Evolutionary conservation across 208 protist species (phyloP).

Genomic region (Leishmania braziliensis): DNA sequence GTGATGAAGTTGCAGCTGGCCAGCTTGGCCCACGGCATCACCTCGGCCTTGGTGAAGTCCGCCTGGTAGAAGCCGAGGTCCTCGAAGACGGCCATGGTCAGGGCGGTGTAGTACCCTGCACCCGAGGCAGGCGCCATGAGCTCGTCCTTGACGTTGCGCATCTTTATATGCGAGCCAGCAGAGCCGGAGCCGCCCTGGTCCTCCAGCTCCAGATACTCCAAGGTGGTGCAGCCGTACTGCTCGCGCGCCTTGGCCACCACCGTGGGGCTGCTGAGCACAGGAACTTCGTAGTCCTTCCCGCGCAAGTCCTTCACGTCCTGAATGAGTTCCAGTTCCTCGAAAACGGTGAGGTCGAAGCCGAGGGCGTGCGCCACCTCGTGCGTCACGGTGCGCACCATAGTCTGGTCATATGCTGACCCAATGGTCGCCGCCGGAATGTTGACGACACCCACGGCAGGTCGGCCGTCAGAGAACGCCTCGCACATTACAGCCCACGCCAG

Average conservation of each 20-base stretch:
- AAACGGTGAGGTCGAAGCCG: conserved; percentile 53
- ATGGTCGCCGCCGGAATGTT: conserved; percentile 53
- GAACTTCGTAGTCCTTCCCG: conserved; percentile 25
- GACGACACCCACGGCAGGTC: conserved; percentile 41
- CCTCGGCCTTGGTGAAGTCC: conserved; percentile 65
- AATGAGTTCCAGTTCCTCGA: too few relatives aligned
- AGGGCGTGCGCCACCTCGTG: conserved; percentile 90
- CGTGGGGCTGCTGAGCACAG: conserved; percentile 35
- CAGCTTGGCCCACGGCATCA: conserved; percentile 72
- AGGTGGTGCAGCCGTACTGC: conserved; percentile 70
- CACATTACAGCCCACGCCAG: conserved; percentile 59
- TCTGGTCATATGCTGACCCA: not conserved
- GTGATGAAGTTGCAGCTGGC: conserved; percentile 59
- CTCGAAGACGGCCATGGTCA: conserved; percentile 86
- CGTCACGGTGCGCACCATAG: conserved; percentile 31
- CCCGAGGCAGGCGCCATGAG: conserved; percentile 67
- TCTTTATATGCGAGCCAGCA: conserved; percentile 83
- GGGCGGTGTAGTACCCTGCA: conserved; percentile 55
- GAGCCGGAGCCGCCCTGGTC: conserved; percentile 54
- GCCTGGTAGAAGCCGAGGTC: conserved; percentile 84
- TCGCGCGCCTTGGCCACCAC: conserved; percentile 37
- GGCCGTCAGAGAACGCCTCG: conserved; percentile 12
- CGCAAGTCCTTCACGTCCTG: too few relatives aligned
- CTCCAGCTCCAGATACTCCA: conserved; percentile 81
- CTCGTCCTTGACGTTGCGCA: conserved; percentile 77